Evolutionary conservation across 352 stramenopile genomes (phyloP).

Genomic region (Pilasporangium apinafurcum): DNA sequence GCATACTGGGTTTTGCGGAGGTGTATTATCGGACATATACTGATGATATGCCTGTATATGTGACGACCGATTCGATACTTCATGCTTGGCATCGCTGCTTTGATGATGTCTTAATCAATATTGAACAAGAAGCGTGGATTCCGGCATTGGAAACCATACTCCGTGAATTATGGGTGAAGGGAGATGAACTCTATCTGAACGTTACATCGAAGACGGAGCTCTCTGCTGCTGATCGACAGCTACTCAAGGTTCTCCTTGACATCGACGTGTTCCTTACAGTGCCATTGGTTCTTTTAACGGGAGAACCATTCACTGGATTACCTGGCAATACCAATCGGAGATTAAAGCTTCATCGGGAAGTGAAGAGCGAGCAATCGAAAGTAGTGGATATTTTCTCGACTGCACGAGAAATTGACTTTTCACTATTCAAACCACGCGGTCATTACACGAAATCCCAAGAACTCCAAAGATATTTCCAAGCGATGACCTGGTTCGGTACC

Average conservation of each 20-base stretch:
- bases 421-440: no score
- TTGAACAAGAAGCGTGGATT: no score
- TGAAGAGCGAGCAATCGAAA: no score
- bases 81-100: conserved; percentile 10
- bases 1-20: background rate
- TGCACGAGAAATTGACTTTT: no score
- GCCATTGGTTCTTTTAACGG: no score
- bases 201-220: background rate
- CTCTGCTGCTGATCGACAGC: background rate
- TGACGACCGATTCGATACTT: conserved; percentile 7
- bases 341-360: conserved; percentile 13
- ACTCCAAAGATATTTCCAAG: no score
- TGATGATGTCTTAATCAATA: conserved; percentile 1
- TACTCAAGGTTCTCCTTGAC: background rate
- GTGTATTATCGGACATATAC: conserved; percentile 1
- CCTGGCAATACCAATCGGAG: no score
- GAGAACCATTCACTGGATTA: no score
- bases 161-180: background rate
- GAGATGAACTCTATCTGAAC: background rate
- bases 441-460: no score
- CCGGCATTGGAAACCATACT: no score
- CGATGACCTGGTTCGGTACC: no score
- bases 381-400: no score
- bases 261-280: conserved; percentile 4
- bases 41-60: conserved; percentile 6